These are phyloP conservation scores for Coniochaeta ligniaria DNA, from an alignment of 2,329 filamentous ascomycete genomes.

Conservation along the genomic window DNA sequence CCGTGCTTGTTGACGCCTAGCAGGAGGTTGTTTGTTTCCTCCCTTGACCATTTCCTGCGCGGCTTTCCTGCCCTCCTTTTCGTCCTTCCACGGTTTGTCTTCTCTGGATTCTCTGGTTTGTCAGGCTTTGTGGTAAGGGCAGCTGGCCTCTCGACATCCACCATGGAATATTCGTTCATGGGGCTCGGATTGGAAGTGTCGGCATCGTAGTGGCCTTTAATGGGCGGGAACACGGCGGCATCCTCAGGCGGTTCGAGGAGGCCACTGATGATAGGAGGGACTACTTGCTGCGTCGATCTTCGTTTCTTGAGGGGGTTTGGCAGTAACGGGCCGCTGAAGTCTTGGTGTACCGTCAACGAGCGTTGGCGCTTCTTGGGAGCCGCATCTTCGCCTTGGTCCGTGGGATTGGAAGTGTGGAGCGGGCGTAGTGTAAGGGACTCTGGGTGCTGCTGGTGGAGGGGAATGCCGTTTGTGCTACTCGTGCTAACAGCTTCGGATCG, in stretches of 20 bases:
- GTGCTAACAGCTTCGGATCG: slow-evolving; percentile 9
- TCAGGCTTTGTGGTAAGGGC: background rate
- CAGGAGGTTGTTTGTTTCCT: slow-evolving; percentile 56
- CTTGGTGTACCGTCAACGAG: slow-evolving; percentile 37
- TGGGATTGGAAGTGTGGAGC: slow-evolving; percentile 25
- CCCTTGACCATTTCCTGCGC: slow-evolving; percentile 56
- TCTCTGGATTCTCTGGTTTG: slow-evolving; percentile 8
- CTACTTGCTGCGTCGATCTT: slow-evolving; percentile 48
- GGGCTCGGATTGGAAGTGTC: slow-evolving; percentile 30
- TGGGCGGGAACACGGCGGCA: slow-evolving; percentile 56
- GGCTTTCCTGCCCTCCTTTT: slow-evolving; percentile 50
- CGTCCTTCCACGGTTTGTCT: slow-evolving; percentile 23
- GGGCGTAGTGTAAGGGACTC: slow-evolving; percentile 14
- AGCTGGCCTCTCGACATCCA: background rate
- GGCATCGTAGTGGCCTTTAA: slow-evolving; percentile 41
- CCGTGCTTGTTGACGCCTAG: slow-evolving; percentile 56
- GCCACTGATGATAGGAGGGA: slow-evolving; percentile 59
- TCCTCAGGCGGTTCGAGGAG: slow-evolving; percentile 55
- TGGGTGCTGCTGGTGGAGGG: slow-evolving; percentile 30
- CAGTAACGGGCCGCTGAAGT: slow-evolving; percentile 57
- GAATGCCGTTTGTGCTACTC: slow-evolving; percentile 17
- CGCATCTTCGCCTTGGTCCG: slow-evolving; percentile 34
- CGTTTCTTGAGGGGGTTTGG: slow-evolving; percentile 60
- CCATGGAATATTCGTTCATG: slow-evolving; percentile 25
- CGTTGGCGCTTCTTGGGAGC: slow-evolving; percentile 49